phyloP scores from a whole-genome alignment of 2,329 filamentous ascomycete species.

The Fusarium duplospermum region DNA sequence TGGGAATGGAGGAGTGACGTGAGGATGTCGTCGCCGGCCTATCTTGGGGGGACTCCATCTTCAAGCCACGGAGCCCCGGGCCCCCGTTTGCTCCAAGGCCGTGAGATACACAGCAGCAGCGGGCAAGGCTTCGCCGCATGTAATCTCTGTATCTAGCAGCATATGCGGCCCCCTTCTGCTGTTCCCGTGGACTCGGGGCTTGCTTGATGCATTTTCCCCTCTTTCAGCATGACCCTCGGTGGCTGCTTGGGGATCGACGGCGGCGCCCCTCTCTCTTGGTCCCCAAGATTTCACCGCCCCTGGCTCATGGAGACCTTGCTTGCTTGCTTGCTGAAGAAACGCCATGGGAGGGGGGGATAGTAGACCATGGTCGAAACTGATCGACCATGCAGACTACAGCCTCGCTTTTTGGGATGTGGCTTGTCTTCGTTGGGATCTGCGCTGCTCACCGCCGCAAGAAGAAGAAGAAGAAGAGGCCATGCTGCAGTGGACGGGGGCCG shows the following conservation, averaged over 20 bases:
- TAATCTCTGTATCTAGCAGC: background rate
- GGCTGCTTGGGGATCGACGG: background rate
- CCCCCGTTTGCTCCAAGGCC: background rate
- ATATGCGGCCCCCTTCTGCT: background rate
- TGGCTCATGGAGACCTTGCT: background rate
- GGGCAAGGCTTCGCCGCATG: background rate
- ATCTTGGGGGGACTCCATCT: background rate
- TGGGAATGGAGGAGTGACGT: slow-evolving; percentile 11
- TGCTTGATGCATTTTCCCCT: background rate
- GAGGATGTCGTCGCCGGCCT: background rate
- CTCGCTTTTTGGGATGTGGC: slow-evolving; percentile 29
- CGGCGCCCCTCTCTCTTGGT: background rate
- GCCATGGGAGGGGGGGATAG: background rate
- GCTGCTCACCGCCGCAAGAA: slow-evolving; percentile 23
- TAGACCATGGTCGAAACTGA: slow-evolving; percentile 9
- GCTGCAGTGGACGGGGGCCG: slow-evolving; percentile 15
- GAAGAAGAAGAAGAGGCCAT: background rate
- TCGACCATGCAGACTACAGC: slow-evolving; percentile 25
- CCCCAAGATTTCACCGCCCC: slow-evolving; percentile 28
- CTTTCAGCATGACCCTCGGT: background rate
- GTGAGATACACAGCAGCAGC: background rate
- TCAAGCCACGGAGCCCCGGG: background rate
- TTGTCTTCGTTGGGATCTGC: slow-evolving; percentile 18
- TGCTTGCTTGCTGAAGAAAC: slow-evolving; percentile 5
- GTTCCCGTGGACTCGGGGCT: background rate